Percentiles rank a stretch among this genome's conserved stretches.
Evolutionary conservation across 306 rosid species (phyloP).

Genomic region (Cucurbita maxima): DNA sequence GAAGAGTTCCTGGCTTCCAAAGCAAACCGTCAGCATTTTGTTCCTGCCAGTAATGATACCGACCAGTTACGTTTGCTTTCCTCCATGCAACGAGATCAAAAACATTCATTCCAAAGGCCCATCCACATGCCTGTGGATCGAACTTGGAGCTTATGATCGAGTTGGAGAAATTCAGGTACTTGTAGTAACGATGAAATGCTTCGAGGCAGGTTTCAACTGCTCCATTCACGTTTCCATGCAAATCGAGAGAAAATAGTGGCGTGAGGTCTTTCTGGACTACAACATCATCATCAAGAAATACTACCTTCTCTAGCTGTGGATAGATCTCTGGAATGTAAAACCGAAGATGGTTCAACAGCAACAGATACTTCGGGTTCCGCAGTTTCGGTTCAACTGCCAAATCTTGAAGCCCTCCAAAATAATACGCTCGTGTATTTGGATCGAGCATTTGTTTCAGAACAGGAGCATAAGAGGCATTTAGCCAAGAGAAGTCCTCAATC

Average conservation of each 20-base stretch:
- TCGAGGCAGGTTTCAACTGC: constrained; percentile 99
- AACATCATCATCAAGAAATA: constrained; percentile 90
- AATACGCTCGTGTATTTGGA: constrained; percentile 43
- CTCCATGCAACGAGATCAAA: constrained; percentile 91
- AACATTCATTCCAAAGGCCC: constrained; percentile 98
- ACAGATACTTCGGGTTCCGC: constrained; percentile 51
- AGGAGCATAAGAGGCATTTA: constrained; percentile 78
- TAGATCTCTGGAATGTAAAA: constrained; percentile 92
- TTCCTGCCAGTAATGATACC: constrained; percentile 91
- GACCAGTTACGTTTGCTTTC: constrained; percentile 66
- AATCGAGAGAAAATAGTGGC: constrained; percentile 78
- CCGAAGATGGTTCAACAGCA: constrained; percentile 76
- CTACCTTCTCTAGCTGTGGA: constrained; percentile 94
- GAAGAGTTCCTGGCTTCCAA: constrained; percentile 91
- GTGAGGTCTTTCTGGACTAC: constrained; percentile 96
- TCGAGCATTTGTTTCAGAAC: constrained; percentile 48
- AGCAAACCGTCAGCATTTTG: constrained; percentile 72
- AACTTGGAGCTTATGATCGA: constrained; percentile 74
- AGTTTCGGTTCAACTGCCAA: constrained; percentile 45
- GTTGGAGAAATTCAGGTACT: constrained; percentile 86
- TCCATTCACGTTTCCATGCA: constrained; percentile 95
- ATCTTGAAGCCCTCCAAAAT: constrained; percentile 55
- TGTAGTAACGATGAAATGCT: constrained; percentile 86
- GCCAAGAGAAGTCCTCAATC: constrained; percentile 71
- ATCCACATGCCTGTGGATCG: constrained; percentile 95